Conservation (phyloP, 768 basidiomycete genomes). For the Trametes cingulata region DNA sequence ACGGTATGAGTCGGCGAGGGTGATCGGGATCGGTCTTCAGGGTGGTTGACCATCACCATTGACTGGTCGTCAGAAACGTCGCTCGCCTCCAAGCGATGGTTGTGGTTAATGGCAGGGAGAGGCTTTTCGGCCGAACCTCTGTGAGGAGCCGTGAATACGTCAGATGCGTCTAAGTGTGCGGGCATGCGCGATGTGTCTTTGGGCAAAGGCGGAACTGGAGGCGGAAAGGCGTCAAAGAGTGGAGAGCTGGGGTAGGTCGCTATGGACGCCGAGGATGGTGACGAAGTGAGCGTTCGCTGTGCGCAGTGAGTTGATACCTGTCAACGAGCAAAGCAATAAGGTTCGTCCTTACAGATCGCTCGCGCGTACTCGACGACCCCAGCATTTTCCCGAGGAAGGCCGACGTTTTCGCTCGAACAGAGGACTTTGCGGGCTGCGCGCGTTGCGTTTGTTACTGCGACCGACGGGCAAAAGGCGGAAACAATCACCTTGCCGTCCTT, state of each 20-base stretch:
- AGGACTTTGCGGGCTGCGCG: conserved; percentile 52
- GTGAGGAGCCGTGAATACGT: conserved; percentile 46
- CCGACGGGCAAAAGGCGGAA: conserved; percentile 5
- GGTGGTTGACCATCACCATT: conserved; percentile 55
- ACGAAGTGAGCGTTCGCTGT: conserved; percentile 30
- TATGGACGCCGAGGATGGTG: conserved; percentile 25
- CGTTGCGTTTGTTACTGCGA: conserved; percentile 7
- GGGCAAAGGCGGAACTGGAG: conserved; percentile 47
- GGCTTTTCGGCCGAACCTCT: conserved; percentile 49
- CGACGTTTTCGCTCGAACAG: conserved; percentile 77
- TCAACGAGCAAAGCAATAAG: conserved; percentile 6
- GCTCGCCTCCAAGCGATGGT: conserved; percentile 35
- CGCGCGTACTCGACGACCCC: conserved; percentile 62
- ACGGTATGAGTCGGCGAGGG: conserved; percentile 30
- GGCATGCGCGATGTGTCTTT: conserved; percentile 30
- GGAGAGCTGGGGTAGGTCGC: conserved; percentile 32
- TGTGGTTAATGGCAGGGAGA: conserved; percentile 56
- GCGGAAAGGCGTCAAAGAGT: conserved; percentile 39
- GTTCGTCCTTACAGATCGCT: conserved; percentile 58
- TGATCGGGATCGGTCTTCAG: conserved; percentile 27
- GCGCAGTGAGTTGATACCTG: not conserved
- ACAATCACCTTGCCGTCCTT: conserved; percentile 46
- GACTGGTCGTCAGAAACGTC: conserved; percentile 51
- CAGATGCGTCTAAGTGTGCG: conserved; percentile 41
- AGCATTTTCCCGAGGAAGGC: conserved; percentile 81